These are phyloP conservation scores for Penicillium sp. DNA, from an alignment of 2,329 filamentous ascomycete species.

Conservation along the genomic window DNA sequence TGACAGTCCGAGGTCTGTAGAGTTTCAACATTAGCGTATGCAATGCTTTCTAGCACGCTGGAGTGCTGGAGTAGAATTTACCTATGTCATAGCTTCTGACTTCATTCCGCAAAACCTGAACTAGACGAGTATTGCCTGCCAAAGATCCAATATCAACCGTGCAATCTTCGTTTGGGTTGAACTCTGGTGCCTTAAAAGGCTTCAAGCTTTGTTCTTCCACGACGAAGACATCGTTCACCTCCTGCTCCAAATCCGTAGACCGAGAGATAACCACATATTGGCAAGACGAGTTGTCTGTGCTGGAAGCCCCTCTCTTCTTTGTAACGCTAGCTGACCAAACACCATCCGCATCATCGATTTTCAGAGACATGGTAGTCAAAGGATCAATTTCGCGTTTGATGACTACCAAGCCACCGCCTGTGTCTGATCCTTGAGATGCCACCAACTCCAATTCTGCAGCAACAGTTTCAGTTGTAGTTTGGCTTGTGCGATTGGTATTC, in stretches of 20 bases:
- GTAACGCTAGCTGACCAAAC: constrained; percentile 72
- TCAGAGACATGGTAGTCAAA: constrained; percentile 64
- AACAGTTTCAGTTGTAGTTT: constrained; percentile 37
- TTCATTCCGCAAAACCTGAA: constrained; percentile 84
- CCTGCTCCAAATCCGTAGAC: constrained; percentile 60
- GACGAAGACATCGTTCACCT: constrained; percentile 74
- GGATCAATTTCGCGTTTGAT: constrained; percentile 77
- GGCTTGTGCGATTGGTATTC: constrained; percentile 48
- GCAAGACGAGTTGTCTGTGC: constrained; percentile 55
- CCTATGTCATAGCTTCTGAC: constrained; percentile 87
- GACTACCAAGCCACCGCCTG: constrained; percentile 67
- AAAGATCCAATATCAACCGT: constrained; percentile 84
- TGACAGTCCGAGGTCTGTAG: constrained; percentile 72
- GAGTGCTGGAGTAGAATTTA: constrained; percentile 46
- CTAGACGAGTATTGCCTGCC: constrained; percentile 73
- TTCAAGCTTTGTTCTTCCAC: constrained; percentile 72
- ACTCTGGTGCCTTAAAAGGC: constrained; percentile 77
- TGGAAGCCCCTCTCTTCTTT: constrained; percentile 48
- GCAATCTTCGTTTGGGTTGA: constrained; percentile 82
- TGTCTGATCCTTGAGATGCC: constrained; percentile 53
- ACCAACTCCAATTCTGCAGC: constrained; percentile 49
- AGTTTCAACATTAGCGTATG: neutral
- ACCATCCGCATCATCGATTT: constrained; percentile 68
- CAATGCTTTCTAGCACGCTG: neutral
- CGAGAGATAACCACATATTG: constrained; percentile 82